Conservation (phyloP, 257 asterid genomes). For the Gentiana straminea region DNA sequence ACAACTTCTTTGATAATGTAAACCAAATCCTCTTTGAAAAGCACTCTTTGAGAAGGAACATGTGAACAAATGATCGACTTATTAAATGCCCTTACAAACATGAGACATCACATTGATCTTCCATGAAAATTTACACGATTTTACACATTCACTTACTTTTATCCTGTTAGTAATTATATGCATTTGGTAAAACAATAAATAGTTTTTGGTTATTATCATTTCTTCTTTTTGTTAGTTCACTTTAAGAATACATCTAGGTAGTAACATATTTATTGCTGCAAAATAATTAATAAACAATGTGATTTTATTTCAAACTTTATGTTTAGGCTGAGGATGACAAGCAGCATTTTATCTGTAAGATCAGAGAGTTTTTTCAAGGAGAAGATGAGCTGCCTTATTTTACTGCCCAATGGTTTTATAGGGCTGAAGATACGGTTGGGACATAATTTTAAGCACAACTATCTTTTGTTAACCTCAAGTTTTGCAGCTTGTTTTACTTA, state of each 20-base stretch:
- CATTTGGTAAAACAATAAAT: neutral
- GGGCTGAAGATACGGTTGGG: constrained; percentile 60
- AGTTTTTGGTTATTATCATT: neutral
- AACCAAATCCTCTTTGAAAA: no score
- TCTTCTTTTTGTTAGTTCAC: neutral
- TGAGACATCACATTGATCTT: no score
- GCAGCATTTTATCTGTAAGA: constrained; percentile 48
- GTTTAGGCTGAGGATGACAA: constrained; percentile 40
- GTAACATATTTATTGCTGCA: neutral
- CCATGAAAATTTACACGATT: no score
- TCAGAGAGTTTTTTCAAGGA: constrained; percentile 54
- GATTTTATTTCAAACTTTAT: neutral
- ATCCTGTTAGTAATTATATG: no score
- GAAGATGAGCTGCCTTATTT: constrained; percentile 34
- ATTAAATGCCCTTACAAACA: no score
- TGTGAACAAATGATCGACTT: no score
- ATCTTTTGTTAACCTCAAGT: no score
- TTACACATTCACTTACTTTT: no score
- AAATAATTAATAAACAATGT: no score
- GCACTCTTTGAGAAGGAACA: no score
- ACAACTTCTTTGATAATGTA: no score
- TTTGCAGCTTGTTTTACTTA: neutral
- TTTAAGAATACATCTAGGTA: constrained; percentile 7
- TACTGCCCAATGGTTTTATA: constrained; percentile 68
- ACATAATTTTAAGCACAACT: no score